Conservation (phyloP, 2,329 filamentous ascomycete species). For the Tolypocladium ophioglossoides region DNA sequence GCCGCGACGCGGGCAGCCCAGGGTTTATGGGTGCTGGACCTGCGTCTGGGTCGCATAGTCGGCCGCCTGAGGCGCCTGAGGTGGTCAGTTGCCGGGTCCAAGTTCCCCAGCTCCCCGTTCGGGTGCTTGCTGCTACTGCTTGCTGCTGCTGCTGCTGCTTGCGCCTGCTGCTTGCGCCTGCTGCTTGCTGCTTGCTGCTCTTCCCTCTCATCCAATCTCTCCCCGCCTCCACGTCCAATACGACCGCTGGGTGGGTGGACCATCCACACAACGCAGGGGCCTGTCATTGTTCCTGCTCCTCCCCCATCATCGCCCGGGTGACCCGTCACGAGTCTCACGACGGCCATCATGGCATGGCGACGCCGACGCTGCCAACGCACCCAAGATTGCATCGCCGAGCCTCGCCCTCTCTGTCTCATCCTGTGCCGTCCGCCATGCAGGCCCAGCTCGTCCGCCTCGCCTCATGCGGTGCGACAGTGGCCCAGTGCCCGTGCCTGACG, state of each 20-base stretch:
- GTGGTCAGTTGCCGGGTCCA: neutral
- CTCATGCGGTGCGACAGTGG: constrained; percentile 1
- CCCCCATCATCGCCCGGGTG: too few relatives aligned
- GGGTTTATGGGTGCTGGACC: neutral
- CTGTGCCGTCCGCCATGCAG: neutral
- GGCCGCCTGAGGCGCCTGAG: neutral
- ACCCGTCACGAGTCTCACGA: neutral
- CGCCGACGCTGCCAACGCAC: neutral
- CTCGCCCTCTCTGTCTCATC: neutral
- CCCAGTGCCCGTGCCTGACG: constrained; percentile 2
- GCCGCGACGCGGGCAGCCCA: neutral
- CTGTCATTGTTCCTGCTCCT: neutral
- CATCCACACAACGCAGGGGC: neutral
- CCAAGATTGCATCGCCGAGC: neutral
- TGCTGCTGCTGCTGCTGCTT: neutral
- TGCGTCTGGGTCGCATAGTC: constrained; percentile 3
- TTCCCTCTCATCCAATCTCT: neutral
- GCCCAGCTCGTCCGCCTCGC: constrained; percentile 3
- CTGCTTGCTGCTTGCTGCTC: neutral
- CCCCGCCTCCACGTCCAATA: neutral
- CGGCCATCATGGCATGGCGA: neutral
- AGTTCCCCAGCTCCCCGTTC: neutral
- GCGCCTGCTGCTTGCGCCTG: neutral
- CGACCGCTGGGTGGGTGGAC: neutral
- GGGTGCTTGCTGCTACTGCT: too few relatives aligned